Base-by-base conservation (phyloP, 208 protist genomes). In the Leishmania turanica region DNA sequence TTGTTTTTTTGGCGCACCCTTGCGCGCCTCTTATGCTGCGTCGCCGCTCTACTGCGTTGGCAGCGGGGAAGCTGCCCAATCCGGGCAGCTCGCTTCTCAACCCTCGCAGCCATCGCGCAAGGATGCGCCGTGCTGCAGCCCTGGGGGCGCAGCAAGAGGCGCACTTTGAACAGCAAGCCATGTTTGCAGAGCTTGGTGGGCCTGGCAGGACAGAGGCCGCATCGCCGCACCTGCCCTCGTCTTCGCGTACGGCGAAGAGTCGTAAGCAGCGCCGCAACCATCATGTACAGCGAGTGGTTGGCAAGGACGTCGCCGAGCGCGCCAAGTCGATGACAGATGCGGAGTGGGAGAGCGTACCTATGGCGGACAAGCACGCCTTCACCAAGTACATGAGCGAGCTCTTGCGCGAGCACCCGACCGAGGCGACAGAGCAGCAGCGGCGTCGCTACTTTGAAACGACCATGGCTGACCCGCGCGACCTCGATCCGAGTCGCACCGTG, bases 381-480 rank as follows among this genome's bases (percentile, higher is more conserved):
- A 87, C 89, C 0, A 88, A 94, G 82, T 94, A 94, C 88, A 94
- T 96, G 88, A 75, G 81, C 66, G 60, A 83, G 66, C 49, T 90
- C 64, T 83, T 97, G 74, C 83, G 82, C 21, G 89, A 93, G 74
- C 85, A 85, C 34, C 93, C 93, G 8, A 93, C 92, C 3, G 86
- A 92, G 77, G 92, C 88, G 13, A 93, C 92, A 7, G 92, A 97
- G 87, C 93, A 97, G 86, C 93, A 97, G 83, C 90, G 93, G 9
- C 90, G 93, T 21, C 88, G 93, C 73, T 97, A 96, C 83, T 97
- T 95, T 74, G 93, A 97, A 84, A 96, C 92, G 40, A 97, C 91
- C 65, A 91, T 94, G 90, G 80, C 82, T 31, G 93, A 97, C 85
- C 85, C 89, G 27, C 87, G 92, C 73, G 91, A 94, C 77, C 79